phyloP scores from a whole-genome alignment of 2,329 filamentous ascomycete species.

The Aspergillus ochraceus region DNA sequence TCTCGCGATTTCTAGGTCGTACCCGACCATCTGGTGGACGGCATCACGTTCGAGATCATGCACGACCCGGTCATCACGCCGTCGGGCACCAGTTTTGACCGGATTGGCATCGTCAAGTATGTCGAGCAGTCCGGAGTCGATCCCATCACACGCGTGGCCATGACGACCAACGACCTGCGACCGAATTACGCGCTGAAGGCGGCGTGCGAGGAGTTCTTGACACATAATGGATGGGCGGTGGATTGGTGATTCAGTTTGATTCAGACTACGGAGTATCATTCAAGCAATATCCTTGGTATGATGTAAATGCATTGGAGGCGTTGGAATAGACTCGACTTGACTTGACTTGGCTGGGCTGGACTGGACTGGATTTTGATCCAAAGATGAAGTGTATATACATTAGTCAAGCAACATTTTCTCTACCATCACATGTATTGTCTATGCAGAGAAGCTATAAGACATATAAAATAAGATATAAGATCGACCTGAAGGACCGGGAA shows the following conservation, averaged over 20 bases:
- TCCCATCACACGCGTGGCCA: conserved; percentile 77
- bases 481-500: neutral
- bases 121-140: conserved; percentile 73
- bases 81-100: conserved; percentile 87
- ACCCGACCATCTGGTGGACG: conserved; percentile 50
- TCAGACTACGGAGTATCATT: neutral
- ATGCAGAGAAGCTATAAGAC: too few species aligned
- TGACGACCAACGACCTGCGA: conserved; percentile 68
- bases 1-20: conserved; percentile 36
- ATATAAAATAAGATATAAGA: too few species aligned
- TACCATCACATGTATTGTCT: too few species aligned
- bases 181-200: conserved; percentile 79
- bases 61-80: conserved; percentile 58
- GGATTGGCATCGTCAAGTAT: conserved; percentile 81
- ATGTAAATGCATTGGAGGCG: neutral
- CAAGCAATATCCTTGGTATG: neutral
- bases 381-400: neutral
- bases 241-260: conserved; percentile 64
- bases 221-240: conserved; percentile 86
- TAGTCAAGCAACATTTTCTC: too few species aligned
- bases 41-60: conserved; percentile 53
- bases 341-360: neutral
- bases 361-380: neutral
- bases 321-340: neutral
- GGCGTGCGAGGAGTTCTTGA: conserved; percentile 81